phyloP scores from a whole-genome alignment of 2,329 filamentous ascomycete genomes.

The Incumbomyces lentus region DNA sequence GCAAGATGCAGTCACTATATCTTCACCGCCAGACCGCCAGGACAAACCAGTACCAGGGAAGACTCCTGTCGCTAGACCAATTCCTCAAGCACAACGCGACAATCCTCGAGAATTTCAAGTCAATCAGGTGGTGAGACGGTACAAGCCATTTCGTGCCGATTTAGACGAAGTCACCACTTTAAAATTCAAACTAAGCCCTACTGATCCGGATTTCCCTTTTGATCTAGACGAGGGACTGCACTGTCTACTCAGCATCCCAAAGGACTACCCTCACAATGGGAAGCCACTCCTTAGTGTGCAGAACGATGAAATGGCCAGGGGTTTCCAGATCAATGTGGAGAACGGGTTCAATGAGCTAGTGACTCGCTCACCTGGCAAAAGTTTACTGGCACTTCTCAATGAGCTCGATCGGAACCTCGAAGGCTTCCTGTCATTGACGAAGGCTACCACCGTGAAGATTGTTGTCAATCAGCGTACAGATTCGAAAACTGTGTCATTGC shows the following conservation, averaged over 20 bases:
- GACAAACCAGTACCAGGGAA: too few species aligned
- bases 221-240: conserved; percentile 57
- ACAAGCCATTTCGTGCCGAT: conserved; percentile 39
- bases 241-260: conserved; percentile 57
- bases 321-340: conserved; percentile 67
- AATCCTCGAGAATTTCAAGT: conserved; percentile 67
- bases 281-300: conserved; percentile 51
- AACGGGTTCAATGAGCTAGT: conserved; percentile 60
- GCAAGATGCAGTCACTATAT: background rate
- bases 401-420: conserved; percentile 64
- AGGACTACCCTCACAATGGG: conserved; percentile 47
- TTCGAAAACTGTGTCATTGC: background rate
- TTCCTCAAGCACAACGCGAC: conserved; percentile 52
- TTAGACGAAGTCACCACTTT: conserved; percentile 46
- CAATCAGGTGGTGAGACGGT: conserved; percentile 60
- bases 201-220: conserved; percentile 76
- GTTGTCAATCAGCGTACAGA: conserved; percentile 47
- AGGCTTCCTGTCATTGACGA: conserved; percentile 56
- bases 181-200: conserved; percentile 57
- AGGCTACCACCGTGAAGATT: conserved; percentile 62
- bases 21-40: background rate
- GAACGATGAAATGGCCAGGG: conserved; percentile 61
- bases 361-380: conserved; percentile 42
- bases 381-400: conserved; percentile 57
- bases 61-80: conserved; percentile 42